Percentiles rank a stretch among this genome's conserved stretches.
These are phyloP conservation scores for Ogataea populi-albae DNA, from an alignment of 805 yeast genomes.

Conservation along the genomic window DNA sequence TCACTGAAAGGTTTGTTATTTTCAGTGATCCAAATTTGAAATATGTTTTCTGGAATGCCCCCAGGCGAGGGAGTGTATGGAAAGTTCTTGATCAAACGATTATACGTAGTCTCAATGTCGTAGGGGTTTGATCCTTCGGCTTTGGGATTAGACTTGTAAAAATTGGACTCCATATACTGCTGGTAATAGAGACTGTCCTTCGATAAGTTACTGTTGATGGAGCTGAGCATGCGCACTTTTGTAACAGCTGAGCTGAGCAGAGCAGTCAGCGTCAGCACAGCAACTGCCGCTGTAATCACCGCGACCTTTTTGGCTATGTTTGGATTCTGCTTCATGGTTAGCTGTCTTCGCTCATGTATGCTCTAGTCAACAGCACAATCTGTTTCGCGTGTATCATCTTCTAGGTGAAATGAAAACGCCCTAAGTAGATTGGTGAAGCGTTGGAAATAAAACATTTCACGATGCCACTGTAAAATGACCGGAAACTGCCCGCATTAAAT, in stretches of 20 bases:
- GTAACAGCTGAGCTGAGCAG: conserved; percentile 8
- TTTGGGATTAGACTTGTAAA: conserved; percentile 37
- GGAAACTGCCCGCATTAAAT: too few species aligned
- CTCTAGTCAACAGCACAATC: too few species aligned
- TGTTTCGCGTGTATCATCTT: too few species aligned
- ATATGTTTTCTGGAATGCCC: conserved; percentile 17
- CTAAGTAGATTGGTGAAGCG: too few species aligned
- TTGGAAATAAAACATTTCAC: too few species aligned
- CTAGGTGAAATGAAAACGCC: too few species aligned
- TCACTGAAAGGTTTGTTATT: conserved; percentile 32
- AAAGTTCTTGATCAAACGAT: conserved; percentile 12
- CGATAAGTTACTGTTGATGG: conserved; percentile 4
- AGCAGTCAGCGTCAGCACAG: conserved; percentile 7
- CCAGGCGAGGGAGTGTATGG: conserved; percentile 15
- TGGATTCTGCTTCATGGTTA: conserved; percentile 2
- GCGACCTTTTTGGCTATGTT: background rate
- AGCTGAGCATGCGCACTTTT: conserved; percentile 1
- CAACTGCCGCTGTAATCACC: background rate
- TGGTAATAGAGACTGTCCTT: conserved; percentile 6
- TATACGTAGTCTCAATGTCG: conserved; percentile 13
- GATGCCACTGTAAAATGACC: too few species aligned
- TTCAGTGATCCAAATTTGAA: conserved; percentile 21
- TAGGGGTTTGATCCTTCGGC: conserved; percentile 29
- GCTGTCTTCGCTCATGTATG: too few species aligned
- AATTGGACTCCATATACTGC: conserved; percentile 24